Conservation (phyloP, 495 filamentous ascomycete species). For the Viridothelium virens region DNA sequence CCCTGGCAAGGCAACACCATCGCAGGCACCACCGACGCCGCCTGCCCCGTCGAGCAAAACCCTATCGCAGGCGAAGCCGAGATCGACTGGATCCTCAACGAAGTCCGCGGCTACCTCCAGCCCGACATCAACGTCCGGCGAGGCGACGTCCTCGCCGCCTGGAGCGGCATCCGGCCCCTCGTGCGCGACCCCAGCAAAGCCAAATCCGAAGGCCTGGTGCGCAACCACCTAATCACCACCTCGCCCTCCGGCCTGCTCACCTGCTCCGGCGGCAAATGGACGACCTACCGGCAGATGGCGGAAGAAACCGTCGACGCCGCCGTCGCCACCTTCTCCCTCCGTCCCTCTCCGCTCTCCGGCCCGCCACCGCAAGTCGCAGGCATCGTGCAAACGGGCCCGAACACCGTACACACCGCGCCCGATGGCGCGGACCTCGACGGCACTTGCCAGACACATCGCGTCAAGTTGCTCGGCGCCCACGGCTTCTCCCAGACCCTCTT, state of each 20-base stretch:
- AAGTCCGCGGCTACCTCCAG: constrained; percentile 80
- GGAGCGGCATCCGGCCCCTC: constrained; percentile 88
- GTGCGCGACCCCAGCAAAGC: constrained; percentile 91
- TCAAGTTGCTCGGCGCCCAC: constrained; percentile 86
- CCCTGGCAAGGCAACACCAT: constrained; percentile 99
- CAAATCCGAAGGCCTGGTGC: constrained; percentile 90
- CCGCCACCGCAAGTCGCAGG: constrained; percentile 69
- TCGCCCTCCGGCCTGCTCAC: constrained; percentile 83
- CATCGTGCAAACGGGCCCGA: constrained; percentile 33
- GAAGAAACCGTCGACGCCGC: constrained; percentile 94
- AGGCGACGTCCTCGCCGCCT: constrained; percentile 90
- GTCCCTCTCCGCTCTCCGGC: constrained; percentile 52
- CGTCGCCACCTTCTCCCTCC: constrained; percentile 58
- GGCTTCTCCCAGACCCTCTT: constrained; percentile 93
- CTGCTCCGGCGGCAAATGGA: constrained; percentile 98
- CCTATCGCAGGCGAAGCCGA: constrained; percentile 86
- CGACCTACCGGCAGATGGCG: constrained; percentile 97
- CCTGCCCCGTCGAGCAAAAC: constrained; percentile 70
- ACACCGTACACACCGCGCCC: constrained; percentile 20
- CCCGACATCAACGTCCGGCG: constrained; percentile 91
- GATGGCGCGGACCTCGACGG: constrained; percentile 73
- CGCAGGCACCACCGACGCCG: constrained; percentile 89
- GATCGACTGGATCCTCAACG: constrained; percentile 92
- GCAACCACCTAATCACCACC: constrained; percentile 86
- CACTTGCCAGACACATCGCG: constrained; percentile 81